phyloP scores from a whole-genome alignment of 2,329 filamentous ascomycete species.

The Fusarium pseudograminearum region DNA sequence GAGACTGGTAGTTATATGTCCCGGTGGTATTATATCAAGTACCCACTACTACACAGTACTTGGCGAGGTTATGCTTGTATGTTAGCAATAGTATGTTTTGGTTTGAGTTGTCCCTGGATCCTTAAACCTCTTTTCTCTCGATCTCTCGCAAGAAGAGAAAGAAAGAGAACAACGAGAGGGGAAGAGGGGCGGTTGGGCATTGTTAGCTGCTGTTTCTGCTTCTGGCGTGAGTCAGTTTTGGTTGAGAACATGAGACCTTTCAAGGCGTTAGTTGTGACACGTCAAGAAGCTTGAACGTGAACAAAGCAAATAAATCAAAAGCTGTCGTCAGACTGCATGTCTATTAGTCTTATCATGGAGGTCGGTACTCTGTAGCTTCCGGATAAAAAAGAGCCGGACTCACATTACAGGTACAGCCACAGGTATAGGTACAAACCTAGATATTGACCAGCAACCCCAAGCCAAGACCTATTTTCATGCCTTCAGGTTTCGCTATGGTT shows the following conservation, averaged over 20 bases:
- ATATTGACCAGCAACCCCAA: neutral
- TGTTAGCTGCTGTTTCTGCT: neutral
- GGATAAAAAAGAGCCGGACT: slow-evolving; percentile 9
- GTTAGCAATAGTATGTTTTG: neutral
- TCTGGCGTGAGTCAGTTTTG: slow-evolving; percentile 3
- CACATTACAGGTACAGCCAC: neutral
- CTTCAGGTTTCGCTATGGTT: neutral
- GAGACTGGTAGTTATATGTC: slow-evolving; percentile 16
- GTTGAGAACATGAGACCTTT: slow-evolving; percentile 3
- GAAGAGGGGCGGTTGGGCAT: slow-evolving; percentile 18
- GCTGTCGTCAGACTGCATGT: slow-evolving; percentile 10
- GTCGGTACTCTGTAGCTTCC: slow-evolving; percentile 8
- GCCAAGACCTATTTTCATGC: neutral
- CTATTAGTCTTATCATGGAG: slow-evolving; percentile 15
- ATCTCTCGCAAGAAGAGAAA: neutral
- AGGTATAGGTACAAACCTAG: neutral
- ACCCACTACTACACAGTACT: slow-evolving; percentile 6
- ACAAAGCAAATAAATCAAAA: slow-evolving; percentile 26
- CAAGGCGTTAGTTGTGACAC: slow-evolving; percentile 19
- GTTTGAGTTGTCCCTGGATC: slow-evolving; percentile 18
- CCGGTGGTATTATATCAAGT: slow-evolving; percentile 6
- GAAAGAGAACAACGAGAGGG: neutral
- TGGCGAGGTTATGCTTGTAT: slow-evolving; percentile 4
- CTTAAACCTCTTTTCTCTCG: neutral
- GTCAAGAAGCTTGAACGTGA: slow-evolving; percentile 10